phyloP scores from a whole-genome alignment of 148 eudicot species.

The Hydrangea macrophylla region DNA sequence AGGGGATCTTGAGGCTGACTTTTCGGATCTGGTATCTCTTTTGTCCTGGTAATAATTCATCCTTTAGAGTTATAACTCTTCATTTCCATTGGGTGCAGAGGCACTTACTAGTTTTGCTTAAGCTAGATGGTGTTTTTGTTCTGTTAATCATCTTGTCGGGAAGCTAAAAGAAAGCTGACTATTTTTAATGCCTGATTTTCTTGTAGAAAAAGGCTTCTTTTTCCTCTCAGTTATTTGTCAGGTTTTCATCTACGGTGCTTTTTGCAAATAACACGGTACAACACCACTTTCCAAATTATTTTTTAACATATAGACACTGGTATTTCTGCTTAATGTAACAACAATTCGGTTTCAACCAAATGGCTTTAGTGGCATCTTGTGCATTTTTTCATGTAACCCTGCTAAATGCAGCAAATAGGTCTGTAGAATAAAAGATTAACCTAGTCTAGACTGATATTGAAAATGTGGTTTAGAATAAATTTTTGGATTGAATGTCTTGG shows the following conservation, averaged over 20 bases:
- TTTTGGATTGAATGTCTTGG: no score
- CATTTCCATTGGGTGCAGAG: constrained; percentile 2
- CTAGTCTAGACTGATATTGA: no score
- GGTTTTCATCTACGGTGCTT: constrained; percentile 51
- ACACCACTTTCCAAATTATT: no score
- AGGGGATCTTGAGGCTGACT: constrained; percentile 24
- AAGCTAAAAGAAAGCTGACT: background rate
- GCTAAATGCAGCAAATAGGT: no score
- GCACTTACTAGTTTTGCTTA: constrained; percentile 12
- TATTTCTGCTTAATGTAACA: background rate
- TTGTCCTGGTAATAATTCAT: constrained; percentile 45
- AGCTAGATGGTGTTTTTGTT: constrained; percentile 9
- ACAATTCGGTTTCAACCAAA: no score
- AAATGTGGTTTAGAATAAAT: no score
- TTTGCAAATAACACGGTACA: constrained; percentile 69
- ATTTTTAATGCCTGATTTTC: background rate
- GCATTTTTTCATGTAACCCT: no score
- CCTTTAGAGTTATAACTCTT: background rate
- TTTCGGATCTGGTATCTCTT: constrained; percentile 61
- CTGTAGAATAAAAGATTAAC: no score
- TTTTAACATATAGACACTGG: background rate
- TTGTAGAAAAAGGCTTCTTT: constrained; percentile 23
- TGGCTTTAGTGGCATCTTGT: no score
- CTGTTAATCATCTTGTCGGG: background rate
- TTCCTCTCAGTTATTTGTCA: constrained; percentile 50